These are phyloP conservation scores for Crithidia acanthocephali DNA, from an alignment of 208 protist genomes.

Conservation along the genomic window DNA sequence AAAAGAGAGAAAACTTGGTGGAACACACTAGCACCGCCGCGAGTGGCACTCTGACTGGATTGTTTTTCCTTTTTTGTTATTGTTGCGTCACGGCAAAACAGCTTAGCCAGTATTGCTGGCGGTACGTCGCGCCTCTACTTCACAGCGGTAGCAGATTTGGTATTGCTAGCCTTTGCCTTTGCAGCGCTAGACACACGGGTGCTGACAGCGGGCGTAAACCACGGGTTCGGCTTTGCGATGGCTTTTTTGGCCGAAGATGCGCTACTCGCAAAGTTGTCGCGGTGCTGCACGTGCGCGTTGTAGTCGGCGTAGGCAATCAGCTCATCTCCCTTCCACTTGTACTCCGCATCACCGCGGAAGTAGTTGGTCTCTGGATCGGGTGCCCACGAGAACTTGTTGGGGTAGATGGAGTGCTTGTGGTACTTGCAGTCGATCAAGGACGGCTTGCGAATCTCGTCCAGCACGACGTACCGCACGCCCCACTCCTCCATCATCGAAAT, in stretches of 20 bases:
- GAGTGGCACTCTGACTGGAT: too few relatives aligned
- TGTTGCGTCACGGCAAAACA: background rate
- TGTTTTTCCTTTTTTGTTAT: too few relatives aligned
- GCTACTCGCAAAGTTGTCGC: conserved; percentile 32
- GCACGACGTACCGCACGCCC: conserved; percentile 81
- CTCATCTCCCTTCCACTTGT: conserved; percentile 83
- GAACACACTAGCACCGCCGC: background rate
- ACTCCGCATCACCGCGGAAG: conserved; percentile 79
- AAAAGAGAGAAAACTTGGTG: background rate
- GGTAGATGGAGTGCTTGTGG: conserved; percentile 74
- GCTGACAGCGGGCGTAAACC: conserved; percentile 14
- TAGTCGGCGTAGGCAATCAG: conserved; percentile 75
- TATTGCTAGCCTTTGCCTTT: background rate
- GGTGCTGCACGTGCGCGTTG: conserved; percentile 55
- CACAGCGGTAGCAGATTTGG: conserved; percentile 10
- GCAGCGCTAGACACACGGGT: background rate
- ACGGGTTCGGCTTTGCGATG: conserved; percentile 15
- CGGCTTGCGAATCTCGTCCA: conserved; percentile 84
- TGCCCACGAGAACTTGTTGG: conserved; percentile 84
- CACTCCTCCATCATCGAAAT: conserved; percentile 77
- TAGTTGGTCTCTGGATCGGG: conserved; percentile 76
- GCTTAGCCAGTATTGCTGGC: background rate
- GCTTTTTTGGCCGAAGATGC: background rate
- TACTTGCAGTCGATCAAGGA: conserved; percentile 77
- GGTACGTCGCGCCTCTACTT: background rate